These are phyloP conservation scores for Alternaria angustiovoidea DNA, from an alignment of 2,329 filamentous ascomycete genomes.

Conservation along the genomic window DNA sequence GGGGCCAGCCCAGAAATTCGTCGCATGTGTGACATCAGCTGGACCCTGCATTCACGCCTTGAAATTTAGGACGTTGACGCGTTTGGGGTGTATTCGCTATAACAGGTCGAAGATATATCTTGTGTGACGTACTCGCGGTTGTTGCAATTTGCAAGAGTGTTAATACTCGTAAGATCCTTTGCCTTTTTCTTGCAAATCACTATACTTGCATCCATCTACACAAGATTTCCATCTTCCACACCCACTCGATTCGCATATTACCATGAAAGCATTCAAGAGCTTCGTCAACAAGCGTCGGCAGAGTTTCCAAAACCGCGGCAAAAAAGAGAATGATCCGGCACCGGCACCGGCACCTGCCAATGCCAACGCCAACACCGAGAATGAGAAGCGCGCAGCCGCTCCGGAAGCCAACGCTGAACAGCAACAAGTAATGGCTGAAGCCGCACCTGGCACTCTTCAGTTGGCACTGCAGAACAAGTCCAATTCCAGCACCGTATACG, in stretches of 20 bases:
- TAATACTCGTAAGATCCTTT: background rate
- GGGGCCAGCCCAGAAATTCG: constrained; percentile 10
- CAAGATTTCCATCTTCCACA: background rate
- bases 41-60: constrained; percentile 31
- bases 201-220: background rate
- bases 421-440: constrained; percentile 37
- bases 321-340: constrained; percentile 6
- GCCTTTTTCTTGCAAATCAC: background rate
- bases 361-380: constrained; percentile 9
- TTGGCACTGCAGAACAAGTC: constrained; percentile 73
- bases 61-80: constrained; percentile 15
- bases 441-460: constrained; percentile 58
- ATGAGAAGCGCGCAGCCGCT: constrained; percentile 19
- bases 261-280: constrained; percentile 37
- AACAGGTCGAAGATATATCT: constrained; percentile 19
- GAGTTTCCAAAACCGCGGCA: constrained; percentile 21
- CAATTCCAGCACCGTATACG: constrained; percentile 66
- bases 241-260: constrained; percentile 7
- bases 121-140: constrained; percentile 13
- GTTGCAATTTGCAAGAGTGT: background rate
- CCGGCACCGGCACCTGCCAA: background rate
- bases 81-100: constrained; percentile 23
- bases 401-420: constrained; percentile 22
- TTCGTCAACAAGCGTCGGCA: constrained; percentile 37
- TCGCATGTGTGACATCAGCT: constrained; percentile 46